Percentiles rank a stretch among this genome's conserved stretches.
Evolutionary conservation across 345 rosid species (phyloP).

Genomic region (Angophora floribunda): DNA sequence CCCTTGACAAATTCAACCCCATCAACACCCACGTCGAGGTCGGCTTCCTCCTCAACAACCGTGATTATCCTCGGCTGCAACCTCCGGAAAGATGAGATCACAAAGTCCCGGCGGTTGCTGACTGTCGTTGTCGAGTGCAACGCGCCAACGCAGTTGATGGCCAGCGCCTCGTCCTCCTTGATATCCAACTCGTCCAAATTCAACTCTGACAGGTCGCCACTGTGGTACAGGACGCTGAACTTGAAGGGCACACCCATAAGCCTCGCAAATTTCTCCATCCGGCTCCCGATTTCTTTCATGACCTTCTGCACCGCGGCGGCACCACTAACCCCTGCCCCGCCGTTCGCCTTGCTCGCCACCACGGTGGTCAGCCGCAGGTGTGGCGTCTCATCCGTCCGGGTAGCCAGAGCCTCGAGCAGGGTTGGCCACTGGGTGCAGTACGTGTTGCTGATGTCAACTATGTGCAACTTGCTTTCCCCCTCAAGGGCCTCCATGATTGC

Average conservation of each 20-base stretch:
- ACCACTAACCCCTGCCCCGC: slow-evolving; percentile 12
- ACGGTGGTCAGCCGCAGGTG: slow-evolving; percentile 68
- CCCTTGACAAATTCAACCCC: slow-evolving; percentile 58
- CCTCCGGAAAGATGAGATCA: slow-evolving; percentile 46
- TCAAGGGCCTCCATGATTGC: slow-evolving; percentile 92
- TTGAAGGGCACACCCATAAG: slow-evolving; percentile 98
- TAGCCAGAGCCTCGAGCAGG: slow-evolving; percentile 90
- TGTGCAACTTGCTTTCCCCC: slow-evolving; percentile 70
- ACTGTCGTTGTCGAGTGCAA: slow-evolving; percentile 44
- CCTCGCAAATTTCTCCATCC: slow-evolving; percentile 95
- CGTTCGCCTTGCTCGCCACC: slow-evolving; percentile 21
- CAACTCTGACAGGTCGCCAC: slow-evolving; percentile 61
- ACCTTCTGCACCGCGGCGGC: slow-evolving; percentile 40
- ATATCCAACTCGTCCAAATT: slow-evolving; percentile 43
- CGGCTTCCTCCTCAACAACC: slow-evolving; percentile 89
- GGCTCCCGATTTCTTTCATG: slow-evolving; percentile 82
- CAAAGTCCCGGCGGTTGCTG: slow-evolving; percentile 48
- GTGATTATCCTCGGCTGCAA: slow-evolving; percentile 75
- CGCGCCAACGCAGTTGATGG: slow-evolving; percentile 62
- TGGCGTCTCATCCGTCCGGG: slow-evolving; percentile 86
- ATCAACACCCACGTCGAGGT: slow-evolving; percentile 57
- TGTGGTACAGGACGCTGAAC: slow-evolving; percentile 70
- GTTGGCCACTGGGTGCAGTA: slow-evolving; percentile 99
- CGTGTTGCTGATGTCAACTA: slow-evolving; percentile 83
- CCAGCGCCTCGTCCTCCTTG: slow-evolving; percentile 66